These are phyloP conservation scores for Diaporthe caulivora DNA, from an alignment of 2,329 filamentous ascomycete species.

Conservation along the genomic window DNA sequence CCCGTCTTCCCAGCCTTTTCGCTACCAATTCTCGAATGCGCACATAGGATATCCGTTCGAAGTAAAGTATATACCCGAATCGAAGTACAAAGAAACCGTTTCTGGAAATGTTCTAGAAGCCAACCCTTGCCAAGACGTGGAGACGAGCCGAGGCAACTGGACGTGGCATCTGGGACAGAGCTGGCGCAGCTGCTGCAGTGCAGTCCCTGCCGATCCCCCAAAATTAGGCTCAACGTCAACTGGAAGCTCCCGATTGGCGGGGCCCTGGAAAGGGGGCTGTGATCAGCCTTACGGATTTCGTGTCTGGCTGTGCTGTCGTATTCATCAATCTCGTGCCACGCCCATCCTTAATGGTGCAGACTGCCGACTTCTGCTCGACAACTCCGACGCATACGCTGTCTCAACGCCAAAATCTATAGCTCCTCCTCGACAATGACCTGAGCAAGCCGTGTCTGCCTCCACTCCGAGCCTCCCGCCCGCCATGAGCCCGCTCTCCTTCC, in stretches of 20 bases:
- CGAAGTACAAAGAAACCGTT: background rate
- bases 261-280: slow-evolving; percentile 22
- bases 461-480: slow-evolving; percentile 15
- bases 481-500: slow-evolving; percentile 54
- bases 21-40: background rate
- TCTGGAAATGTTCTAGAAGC: slow-evolving; percentile 33
- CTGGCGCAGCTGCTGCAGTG: slow-evolving; percentile 5
- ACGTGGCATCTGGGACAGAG: background rate
- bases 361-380: background rate
- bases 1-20: background rate
- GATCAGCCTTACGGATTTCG: slow-evolving; percentile 27
- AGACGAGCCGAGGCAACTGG: slow-evolving; percentile 19
- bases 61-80: background rate
- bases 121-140: slow-evolving; percentile 16
- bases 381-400: background rate
- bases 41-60: background rate
- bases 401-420: background rate
- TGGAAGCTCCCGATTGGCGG: slow-evolving; percentile 30
- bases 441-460: slow-evolving; percentile 7
- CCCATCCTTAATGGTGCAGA: background rate
- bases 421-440: slow-evolving; percentile 33
- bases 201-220: slow-evolving; percentile 37
- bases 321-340: slow-evolving; percentile 1
- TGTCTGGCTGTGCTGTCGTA: slow-evolving; percentile 26
- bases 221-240: slow-evolving; percentile 25